Evolutionary conservation across 106 monocot species (phyloP).

Genomic region (Triglochin maritima): DNA sequence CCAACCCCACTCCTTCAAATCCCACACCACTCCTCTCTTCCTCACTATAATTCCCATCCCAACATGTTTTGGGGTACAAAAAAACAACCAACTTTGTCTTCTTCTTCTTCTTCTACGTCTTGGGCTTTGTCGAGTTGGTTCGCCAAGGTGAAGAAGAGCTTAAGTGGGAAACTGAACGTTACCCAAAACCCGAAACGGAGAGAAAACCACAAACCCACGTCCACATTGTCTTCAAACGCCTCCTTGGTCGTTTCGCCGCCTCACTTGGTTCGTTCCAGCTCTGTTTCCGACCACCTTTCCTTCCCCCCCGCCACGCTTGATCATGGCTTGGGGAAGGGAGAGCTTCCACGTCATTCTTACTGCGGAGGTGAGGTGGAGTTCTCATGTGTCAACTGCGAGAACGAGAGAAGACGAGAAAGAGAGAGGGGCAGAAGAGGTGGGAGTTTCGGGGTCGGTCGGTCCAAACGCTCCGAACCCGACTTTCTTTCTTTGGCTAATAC

Average conservation of each 20-base stretch:
- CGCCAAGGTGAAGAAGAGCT: no score
- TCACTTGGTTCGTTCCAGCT: not conserved
- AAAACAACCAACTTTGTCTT: no score
- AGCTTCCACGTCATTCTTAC: slow-evolving; percentile 17
- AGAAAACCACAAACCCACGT: no score
- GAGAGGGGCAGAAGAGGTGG: slow-evolving; percentile 3
- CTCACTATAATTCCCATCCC: no score
- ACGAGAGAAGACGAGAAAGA: not conserved
- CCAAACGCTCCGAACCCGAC: not conserved
- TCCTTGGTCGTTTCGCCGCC: no score
- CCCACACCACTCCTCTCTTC: not conserved
- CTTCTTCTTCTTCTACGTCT: no score
- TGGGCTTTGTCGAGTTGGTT: no score
- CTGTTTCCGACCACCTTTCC: slow-evolving; percentile 7
- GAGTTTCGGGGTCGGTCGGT: not conserved
- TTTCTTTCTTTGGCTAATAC: not conserved
- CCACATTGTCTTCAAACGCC: no score
- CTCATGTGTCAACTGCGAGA: not conserved
- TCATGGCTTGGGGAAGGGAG: not conserved
- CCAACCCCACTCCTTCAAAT: no score
- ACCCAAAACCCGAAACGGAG: no score
- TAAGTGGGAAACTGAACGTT: no score
- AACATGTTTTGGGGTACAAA: no score
- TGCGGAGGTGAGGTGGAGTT: slow-evolving; percentile 24
- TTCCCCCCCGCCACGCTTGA: slow-evolving; percentile 5